Percentiles rank a stretch among this genome's conserved stretches.
These are phyloP conservation scores for Globisporangium cystogenes DNA, from an alignment of 352 stramenopile genomes.

Conservation along the genomic window DNA sequence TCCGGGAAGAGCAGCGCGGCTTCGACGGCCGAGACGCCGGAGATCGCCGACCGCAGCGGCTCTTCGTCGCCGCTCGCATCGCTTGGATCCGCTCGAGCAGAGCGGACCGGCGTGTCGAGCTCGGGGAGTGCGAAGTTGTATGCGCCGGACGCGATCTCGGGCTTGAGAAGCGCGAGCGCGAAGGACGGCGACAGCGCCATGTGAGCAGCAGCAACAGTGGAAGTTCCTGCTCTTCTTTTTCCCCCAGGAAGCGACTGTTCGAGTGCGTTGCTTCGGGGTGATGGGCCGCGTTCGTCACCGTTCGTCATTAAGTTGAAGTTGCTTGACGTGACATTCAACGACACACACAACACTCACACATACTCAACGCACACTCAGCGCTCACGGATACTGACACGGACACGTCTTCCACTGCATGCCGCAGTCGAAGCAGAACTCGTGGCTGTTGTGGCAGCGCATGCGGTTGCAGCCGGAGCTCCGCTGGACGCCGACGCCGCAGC, in stretches of 20 bases:
- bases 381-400: slow-evolving; percentile 25
- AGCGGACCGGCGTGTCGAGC: background rate
- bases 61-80: background rate
- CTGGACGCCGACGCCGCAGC: slow-evolving; percentile 61
- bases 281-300: no score
- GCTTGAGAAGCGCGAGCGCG: slow-evolving; percentile 45
- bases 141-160: slow-evolving; percentile 52
- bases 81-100: background rate
- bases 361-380: no score
- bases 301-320: no score
- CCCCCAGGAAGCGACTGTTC: no score
- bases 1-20: slow-evolving; percentile 32
- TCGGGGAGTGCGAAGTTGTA: slow-evolving; percentile 26
- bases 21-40: slow-evolving; percentile 32
- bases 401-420: slow-evolving; percentile 18
- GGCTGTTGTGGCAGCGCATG: slow-evolving; percentile 48
- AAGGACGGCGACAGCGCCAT: slow-evolving; percentile 17
- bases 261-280: no score
- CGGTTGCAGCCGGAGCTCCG: slow-evolving; percentile 45
- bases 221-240: no score
- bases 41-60: slow-evolving; percentile 14
- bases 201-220: no score
- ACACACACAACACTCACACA: no score
- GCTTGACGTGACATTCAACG: no score
- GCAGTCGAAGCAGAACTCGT: slow-evolving; percentile 65